A percentile compares a stretch with the other conserved stretches of the same genome.
These are phyloP conservation scores for Lactifluus hygrophoroides DNA, from an alignment of 768 basidiomycete species.

Conservation along the genomic window DNA sequence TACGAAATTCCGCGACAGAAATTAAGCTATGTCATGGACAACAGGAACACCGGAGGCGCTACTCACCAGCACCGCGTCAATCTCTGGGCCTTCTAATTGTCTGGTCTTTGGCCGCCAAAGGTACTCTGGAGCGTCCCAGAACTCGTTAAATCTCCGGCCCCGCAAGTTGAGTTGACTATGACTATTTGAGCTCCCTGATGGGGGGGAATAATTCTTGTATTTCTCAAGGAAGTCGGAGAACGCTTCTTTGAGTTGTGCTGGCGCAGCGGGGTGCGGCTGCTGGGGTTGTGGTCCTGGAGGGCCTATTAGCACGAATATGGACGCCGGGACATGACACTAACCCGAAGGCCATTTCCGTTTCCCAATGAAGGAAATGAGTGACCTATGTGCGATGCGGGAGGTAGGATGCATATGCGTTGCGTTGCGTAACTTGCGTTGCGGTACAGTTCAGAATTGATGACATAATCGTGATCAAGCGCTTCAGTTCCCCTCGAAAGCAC, in stretches of 20 bases:
- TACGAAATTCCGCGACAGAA: conserved; percentile 23
- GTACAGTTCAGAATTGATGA: neutral
- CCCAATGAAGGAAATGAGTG: conserved; percentile 25
- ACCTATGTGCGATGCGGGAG: conserved; percentile 16
- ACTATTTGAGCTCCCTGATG: neutral
- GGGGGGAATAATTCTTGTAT: conserved; percentile 19
- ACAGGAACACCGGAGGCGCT: conserved; percentile 22
- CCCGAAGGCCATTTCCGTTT: conserved; percentile 19
- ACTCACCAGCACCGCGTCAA: conserved; percentile 54
- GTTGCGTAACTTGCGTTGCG: neutral
- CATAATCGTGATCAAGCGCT: neutral
- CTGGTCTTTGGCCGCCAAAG: conserved; percentile 46
- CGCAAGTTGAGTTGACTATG: neutral
- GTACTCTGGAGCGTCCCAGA: conserved; percentile 60
- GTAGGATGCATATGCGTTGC: conserved; percentile 16
- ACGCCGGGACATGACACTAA: neutral
- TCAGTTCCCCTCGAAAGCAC: too few relatives aligned
- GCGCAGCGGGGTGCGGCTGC: conserved; percentile 59
- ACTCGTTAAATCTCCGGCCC: conserved; percentile 32
- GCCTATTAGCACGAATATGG: neutral
- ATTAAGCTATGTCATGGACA: neutral
- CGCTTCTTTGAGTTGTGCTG: conserved; percentile 45
- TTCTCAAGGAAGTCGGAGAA: conserved; percentile 40
- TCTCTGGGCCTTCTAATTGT: conserved; percentile 47
- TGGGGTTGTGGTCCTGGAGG: conserved; percentile 31